A percentile compares a stretch with the other conserved stretches of the same genome.
phyloP scores from a whole-genome alignment of 1,139 yeast genomes.

The Candida buenavistaensis region DNA sequence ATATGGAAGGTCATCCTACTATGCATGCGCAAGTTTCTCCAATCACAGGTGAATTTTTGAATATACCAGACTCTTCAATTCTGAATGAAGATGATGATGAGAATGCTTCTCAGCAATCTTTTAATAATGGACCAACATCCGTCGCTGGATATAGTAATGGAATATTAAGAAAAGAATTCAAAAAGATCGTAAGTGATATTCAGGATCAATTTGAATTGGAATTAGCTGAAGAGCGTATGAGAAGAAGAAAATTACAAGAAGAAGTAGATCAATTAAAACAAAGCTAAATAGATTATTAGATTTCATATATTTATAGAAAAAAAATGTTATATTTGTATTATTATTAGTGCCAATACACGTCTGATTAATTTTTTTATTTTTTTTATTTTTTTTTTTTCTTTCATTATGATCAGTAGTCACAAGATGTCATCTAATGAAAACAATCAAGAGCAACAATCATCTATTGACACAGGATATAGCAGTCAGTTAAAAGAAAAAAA shows the following conservation, averaged over 20 bases:
- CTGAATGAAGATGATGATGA: conserved; percentile 10
- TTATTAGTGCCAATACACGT: no score
- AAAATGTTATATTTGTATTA: no score
- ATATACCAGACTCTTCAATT: conserved; percentile 2
- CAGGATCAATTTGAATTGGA: conserved; percentile 63
- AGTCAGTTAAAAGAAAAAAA: conserved; percentile 3
- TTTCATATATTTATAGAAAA: no score
- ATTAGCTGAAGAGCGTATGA: conserved; percentile 56
- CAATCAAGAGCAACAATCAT: neutral
- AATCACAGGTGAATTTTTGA: conserved; percentile 21
- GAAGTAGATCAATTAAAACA: conserved; percentile 20
- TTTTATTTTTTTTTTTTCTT: neutral
- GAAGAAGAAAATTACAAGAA: conserved; percentile 49
- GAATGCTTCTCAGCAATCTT: conserved; percentile 5
- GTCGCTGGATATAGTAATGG: conserved; percentile 32
- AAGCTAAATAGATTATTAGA: no score
- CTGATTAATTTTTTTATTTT: no score
- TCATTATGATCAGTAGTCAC: neutral
- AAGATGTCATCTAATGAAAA: neutral
- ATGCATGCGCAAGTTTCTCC: conserved; percentile 22
- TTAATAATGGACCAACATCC: conserved; percentile 17
- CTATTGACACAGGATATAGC: conserved; percentile 3
- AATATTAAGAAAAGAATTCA: conserved; percentile 69
- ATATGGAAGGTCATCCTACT: conserved; percentile 6
- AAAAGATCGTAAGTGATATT: conserved; percentile 62